Conservation (phyloP, 2,329 filamentous ascomycete genomes). For the Phaeosphaeriaceae sp. region DNA sequence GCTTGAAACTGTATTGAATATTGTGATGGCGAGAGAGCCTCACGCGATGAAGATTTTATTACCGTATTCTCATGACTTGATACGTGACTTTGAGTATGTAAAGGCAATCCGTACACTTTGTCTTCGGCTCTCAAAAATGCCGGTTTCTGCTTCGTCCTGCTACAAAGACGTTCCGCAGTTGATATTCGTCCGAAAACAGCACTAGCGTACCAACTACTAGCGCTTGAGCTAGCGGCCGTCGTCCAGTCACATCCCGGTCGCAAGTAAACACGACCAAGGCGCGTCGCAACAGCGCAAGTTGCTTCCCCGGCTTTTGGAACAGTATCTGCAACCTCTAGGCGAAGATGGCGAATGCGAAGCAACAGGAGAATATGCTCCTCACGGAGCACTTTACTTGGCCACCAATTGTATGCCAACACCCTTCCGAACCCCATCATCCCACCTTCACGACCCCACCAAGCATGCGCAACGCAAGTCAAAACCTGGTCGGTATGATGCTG, state of each 20-base stretch:
- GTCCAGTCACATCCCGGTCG: conserved; percentile 8
- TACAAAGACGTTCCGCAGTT: not conserved
- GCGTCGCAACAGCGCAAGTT: conserved; percentile 26
- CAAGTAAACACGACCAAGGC: conserved; percentile 28
- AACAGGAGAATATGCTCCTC: conserved; percentile 68
- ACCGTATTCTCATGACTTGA: not conserved
- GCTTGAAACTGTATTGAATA: conserved; percentile 16
- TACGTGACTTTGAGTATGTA: not conserved
- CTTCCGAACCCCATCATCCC: not conserved
- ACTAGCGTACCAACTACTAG: conserved; percentile 5
- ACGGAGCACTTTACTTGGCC: conserved; percentile 97
- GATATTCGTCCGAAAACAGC: not conserved
- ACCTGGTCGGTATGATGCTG: not conserved
- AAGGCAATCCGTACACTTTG: not conserved
- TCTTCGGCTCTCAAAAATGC: not conserved
- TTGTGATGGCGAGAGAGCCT: conserved; percentile 10
- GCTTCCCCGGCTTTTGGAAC: conserved; percentile 14
- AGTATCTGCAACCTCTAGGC: not conserved
- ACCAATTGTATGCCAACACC: conserved; percentile 71
- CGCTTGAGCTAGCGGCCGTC: conserved; percentile 10
- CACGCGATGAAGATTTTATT: conserved; percentile 12
- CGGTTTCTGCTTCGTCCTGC: not conserved
- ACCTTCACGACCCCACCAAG: conserved; percentile 9
- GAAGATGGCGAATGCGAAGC: conserved; percentile 53
- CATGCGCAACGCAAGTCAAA: not conserved